Percentiles rank a stretch among this genome's conserved stretches.
Evolutionary conservation across 768 basidiomycete genomes (phyloP).

Genomic region (Pisolithus orientalis): DNA sequence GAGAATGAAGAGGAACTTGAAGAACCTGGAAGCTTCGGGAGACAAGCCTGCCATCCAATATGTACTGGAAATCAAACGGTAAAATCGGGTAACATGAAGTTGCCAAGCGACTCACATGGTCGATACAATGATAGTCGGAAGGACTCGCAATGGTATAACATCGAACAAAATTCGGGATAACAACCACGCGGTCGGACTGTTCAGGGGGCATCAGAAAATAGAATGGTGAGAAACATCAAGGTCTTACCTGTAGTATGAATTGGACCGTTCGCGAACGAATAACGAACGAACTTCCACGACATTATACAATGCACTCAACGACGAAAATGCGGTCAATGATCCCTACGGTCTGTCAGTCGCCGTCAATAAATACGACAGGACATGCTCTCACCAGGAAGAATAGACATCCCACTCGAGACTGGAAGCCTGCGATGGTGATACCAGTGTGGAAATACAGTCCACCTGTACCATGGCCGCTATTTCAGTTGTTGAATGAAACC

Average conservation of each 20-base stretch:
- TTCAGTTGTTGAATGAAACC: background rate
- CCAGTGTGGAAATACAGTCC: slow-evolving; percentile 83
- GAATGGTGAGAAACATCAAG: background rate
- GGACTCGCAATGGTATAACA: slow-evolving; percentile 78
- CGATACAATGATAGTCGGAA: slow-evolving; percentile 83
- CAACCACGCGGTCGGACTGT: slow-evolving; percentile 85
- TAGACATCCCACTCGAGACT: slow-evolving; percentile 85
- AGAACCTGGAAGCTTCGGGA: slow-evolving; percentile 72
- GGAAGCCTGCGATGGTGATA: slow-evolving; percentile 85
- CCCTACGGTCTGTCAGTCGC: slow-evolving; percentile 43
- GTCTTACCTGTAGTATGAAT: slow-evolving; percentile 73
- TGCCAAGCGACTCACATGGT: slow-evolving; percentile 54
- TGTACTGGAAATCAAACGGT: slow-evolving; percentile 39
- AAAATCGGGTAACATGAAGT: background rate
- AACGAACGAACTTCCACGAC: slow-evolving; percentile 77
- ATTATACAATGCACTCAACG: slow-evolving; percentile 86
- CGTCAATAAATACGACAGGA: background rate
- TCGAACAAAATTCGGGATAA: slow-evolving; percentile 86
- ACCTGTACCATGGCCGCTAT: slow-evolving; percentile 34
- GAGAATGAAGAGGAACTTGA: slow-evolving; percentile 91
- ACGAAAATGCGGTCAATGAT: slow-evolving; percentile 85
- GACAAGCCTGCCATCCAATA: slow-evolving; percentile 96
- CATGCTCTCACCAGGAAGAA: slow-evolving; percentile 72
- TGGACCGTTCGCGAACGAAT: slow-evolving; percentile 86
- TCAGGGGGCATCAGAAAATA: background rate